A percentile compares a stretch with the other conserved stretches of the same genome.
phyloP scores from a whole-genome alignment of 805 yeast genomes.

The Pichia rugopelliculosa region DNA sequence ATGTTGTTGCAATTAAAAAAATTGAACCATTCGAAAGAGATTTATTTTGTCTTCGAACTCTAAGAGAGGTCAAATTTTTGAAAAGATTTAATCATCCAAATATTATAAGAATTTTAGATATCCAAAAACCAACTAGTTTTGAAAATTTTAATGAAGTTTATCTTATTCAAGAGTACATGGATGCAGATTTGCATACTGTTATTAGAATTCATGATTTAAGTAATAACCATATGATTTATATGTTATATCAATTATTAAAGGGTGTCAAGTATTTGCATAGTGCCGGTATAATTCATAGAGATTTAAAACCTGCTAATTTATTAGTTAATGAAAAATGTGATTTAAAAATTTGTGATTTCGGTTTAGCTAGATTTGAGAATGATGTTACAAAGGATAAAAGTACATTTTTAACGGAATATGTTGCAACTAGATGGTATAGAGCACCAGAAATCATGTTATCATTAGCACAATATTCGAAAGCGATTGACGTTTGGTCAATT shows the following conservation, averaged over 20 bases:
- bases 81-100: constrained; percentile 68
- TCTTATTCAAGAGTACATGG: constrained; percentile 72
- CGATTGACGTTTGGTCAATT: constrained; percentile 75
- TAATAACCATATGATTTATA: constrained; percentile 64
- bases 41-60: constrained; percentile 59
- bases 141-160: constrained; percentile 66
- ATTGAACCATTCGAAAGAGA: constrained; percentile 63
- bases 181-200: constrained; percentile 60
- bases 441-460: constrained; percentile 82
- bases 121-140: constrained; percentile 53
- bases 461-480: constrained; percentile 62
- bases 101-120: constrained; percentile 57
- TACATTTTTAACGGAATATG: constrained; percentile 62
- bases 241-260: constrained; percentile 60
- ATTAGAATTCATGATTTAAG: constrained; percentile 49
- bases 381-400: constrained; percentile 29
- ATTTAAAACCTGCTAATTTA: constrained; percentile 68
- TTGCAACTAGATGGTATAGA: constrained; percentile 79
- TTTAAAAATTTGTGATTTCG: constrained; percentile 73
- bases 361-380: constrained; percentile 53
- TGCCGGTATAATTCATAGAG: constrained; percentile 69
- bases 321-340: constrained; percentile 65
- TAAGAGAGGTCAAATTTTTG: constrained; percentile 62
- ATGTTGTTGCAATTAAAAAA: constrained; percentile 70
- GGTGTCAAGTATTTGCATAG: constrained; percentile 67